Evolutionary conservation across 352 stramenopile species (phyloP).

Genomic region (Stephanocyclus meneghinianus): DNA sequence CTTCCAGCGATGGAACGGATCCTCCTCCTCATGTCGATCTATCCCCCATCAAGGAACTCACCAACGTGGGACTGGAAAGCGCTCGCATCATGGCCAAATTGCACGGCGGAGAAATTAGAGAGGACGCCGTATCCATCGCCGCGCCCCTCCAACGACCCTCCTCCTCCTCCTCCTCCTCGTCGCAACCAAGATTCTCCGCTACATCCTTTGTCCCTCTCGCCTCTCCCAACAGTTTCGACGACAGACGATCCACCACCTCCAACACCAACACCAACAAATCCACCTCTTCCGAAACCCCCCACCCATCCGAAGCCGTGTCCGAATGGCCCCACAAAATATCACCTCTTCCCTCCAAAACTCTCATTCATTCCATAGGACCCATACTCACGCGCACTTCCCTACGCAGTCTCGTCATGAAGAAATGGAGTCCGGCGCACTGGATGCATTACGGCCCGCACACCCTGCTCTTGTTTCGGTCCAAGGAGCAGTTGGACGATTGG

Average conservation of each 20-base stretch:
- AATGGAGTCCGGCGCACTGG: conserved; percentile 54
- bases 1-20: neutral
- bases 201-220: neutral
- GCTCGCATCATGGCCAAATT: conserved; percentile 30
- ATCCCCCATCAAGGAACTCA: conserved; percentile 15
- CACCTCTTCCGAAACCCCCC: neutral
- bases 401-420: conserved; percentile 60
- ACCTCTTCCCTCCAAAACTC: conserved; percentile 28
- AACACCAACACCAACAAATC: conserved; percentile 5
- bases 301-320: neutral
- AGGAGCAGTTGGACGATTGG: conserved; percentile 63
- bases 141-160: neutral
- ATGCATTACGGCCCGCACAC: conserved; percentile 41
- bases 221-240: conserved; percentile 11
- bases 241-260: conserved; percentile 4
- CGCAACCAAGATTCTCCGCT: no score
- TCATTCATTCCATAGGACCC: conserved; percentile 39
- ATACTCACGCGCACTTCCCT: conserved; percentile 54
- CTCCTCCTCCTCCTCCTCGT: no score
- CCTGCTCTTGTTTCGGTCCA: conserved; percentile 52
- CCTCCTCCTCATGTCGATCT: neutral
- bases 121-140: conserved; percentile 6
- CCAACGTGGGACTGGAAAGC: conserved; percentile 21
- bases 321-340: conserved; percentile 37
- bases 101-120: neutral